These are phyloP conservation scores for Umbelopsis sp. DNA, from an alignment of 371 early-diverging fungal species.

Conservation along the genomic window DNA sequence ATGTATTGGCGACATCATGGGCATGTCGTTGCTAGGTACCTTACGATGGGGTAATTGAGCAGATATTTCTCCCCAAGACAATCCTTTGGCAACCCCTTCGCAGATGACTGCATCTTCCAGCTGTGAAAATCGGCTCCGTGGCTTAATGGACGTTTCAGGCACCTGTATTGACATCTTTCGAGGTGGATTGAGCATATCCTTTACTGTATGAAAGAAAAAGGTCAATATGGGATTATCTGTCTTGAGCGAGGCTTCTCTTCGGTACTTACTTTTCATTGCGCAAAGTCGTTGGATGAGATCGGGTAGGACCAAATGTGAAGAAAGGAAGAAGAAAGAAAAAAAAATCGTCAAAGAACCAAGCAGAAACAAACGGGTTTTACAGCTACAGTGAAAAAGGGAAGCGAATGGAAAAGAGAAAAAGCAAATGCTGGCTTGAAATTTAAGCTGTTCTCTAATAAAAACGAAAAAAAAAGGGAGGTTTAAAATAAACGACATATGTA, in stretches of 20 bases:
- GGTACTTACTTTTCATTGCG: constrained; percentile 42
- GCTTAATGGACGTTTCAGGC: constrained; percentile 30
- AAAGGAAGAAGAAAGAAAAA: neutral
- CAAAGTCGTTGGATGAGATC: neutral
- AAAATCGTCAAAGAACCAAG: neutral
- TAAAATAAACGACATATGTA: constrained; percentile 6
- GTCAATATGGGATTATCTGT: neutral
- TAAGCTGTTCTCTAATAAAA: constrained; percentile 5
- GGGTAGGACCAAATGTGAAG: neutral
- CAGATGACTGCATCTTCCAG: constrained; percentile 49
- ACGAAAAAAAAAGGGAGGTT: constrained; percentile 8
- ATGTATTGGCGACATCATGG: neutral
- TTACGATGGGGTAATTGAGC: constrained; percentile 46
- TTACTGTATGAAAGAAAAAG: constrained; percentile 27
- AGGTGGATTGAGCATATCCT: constrained; percentile 50
- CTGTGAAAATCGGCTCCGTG: constrained; percentile 50
- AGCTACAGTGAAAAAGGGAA: neutral
- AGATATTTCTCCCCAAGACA: constrained; percentile 55
- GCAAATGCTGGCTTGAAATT: neutral
- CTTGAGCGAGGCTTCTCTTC: neutral
- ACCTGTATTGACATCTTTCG: constrained; percentile 21
- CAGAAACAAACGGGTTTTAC: neutral
- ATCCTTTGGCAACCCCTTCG: constrained; percentile 45
- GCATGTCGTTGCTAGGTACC: neutral
- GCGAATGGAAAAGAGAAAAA: neutral